These are phyloP conservation scores for Boletellus deceptivus DNA, from an alignment of 1,284 basidiomycete species.

Conservation along the genomic window DNA sequence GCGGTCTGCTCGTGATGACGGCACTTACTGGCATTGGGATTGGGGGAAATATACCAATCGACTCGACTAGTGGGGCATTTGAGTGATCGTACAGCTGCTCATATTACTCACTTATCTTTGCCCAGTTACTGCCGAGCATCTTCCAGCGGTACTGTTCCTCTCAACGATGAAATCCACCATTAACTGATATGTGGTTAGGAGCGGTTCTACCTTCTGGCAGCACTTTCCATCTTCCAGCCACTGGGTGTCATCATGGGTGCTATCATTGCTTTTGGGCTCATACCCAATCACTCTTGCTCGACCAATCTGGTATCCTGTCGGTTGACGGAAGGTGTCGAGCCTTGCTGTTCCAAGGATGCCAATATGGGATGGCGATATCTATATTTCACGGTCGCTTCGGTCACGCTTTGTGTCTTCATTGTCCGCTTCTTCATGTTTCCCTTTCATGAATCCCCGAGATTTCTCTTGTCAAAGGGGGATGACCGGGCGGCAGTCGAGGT, in stretches of 20 bases:
- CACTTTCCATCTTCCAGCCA: conserved; percentile 12
- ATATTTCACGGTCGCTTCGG: conserved; percentile 9
- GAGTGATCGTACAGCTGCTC: background rate
- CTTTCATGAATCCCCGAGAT: conserved; percentile 20
- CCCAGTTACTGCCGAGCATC: conserved; percentile 14
- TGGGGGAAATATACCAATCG: conserved; percentile 20
- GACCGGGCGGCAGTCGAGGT: conserved; percentile 17
- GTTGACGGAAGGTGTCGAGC: conserved; percentile 11
- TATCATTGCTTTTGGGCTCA: conserved; percentile 11
- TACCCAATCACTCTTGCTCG: conserved; percentile 17
- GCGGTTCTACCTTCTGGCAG: conserved; percentile 20
- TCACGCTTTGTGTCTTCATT: conserved; percentile 18
- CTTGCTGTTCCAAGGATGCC: conserved; percentile 15
- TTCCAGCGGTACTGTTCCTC: conserved; percentile 10
- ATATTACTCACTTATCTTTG: background rate
- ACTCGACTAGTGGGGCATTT: conserved; percentile 14
- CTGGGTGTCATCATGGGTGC: background rate
- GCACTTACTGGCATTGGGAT: conserved; percentile 15
- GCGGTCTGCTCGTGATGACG: conserved; percentile 10
- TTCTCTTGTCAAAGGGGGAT: conserved; percentile 19
- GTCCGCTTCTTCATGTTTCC: conserved; percentile 18
- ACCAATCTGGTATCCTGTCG: conserved; percentile 13
- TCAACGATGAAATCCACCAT: background rate
- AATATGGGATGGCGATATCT: conserved; percentile 26
- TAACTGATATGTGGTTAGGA: conserved; percentile 5